Evolutionary conservation across 176 grass and related monocot species (phyloP), one percentile per base, ranked within the genome.

Genomic region (Saccharum spontaneum): DNA sequence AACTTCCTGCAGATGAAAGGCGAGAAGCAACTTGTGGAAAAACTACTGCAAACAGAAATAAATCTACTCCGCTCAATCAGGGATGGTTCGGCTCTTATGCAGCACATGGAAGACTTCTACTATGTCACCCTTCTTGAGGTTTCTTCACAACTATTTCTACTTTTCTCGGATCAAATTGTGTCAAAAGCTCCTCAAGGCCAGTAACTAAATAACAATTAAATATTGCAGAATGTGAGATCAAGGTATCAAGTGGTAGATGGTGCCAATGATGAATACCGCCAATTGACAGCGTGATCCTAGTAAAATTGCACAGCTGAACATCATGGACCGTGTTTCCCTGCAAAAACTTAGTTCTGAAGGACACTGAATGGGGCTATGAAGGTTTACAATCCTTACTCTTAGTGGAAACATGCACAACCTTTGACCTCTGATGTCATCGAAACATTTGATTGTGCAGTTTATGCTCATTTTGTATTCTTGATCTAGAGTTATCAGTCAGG

Each of bases 91-190:
- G 96, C 96, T 20, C 93, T 98, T 78, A 98, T 98, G 96, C 93
- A 98, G 84, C 96, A 98, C 79, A 98, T 98, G 96, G 96, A 98
- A 81, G 96, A 95, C 79, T 98, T 98, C 20, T 98, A 98, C 82
- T 98, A 98, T 71, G 90, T 98, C 73, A 94, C 96, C 38, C 96
- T 98, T 85, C 83, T 98, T 61, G 96, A 98, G 96, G 96, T 98
- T 79, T 76, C 60, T 71, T 77, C 24, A 83, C 6, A 86, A 33
- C 4, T 60, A 45, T 73, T 80, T 86, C 65, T 70, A 43, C 40
- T 73, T 75, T 74, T 70, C 30, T 79, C 26, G 59, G 2, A 85
- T 50, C 31, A 62, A 65, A 65, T 10, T 14, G 71, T 73, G 77
- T 82, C 64, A 34, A 84, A 86, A 77, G 23, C 64, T 85, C 30